Base-by-base conservation (phyloP, 805 yeast species). In the Millerago galiae region DNA sequence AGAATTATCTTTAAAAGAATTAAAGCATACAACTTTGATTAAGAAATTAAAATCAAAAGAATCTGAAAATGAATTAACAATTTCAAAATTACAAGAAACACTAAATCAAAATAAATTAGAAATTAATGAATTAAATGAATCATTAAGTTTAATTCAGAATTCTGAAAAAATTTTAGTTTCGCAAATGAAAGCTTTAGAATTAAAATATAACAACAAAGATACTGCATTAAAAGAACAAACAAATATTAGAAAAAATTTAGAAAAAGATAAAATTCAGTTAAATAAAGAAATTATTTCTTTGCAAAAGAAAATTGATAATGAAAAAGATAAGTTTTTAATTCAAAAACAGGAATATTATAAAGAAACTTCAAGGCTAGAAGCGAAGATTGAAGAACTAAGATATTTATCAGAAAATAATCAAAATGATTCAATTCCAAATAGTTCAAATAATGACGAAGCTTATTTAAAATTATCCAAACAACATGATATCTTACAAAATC, bases 311-410 rank as follows among this genome's bases (percentile, higher is more conserved):
- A 31, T 63, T 14, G 58, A 65, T 46, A 51, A 61, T 34, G 65
- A 72, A 54, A 62, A 68, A 51, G 48, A 66, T 44, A 51, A 61
- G 52, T 44, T 49, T 4, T 43, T 45, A n/a, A 25, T 45, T 0
- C 16, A 43, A 9, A 48, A 45, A 27, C 47, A 49, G 4, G 60
- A 62, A 29, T 52, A 55, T 16, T 47, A 50, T 4, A 50, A 55
- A 27, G 88, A 82, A 53, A 69, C 79, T 14, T 61, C 72, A 28
- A 62, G 81, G 38, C 63, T 87, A 27, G 96, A 88, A 56, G 72
- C 72, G 15, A 79, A 80, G 45, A 69, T 86, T 40, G 97, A 91
- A 62, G 66, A 69, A 26, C 63, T 83, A 41, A 68, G 96, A 35
- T 67, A 77, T 26, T 75, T 77, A 50, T 65, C 75, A 24, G 96